Base-by-base conservation (phyloP, 2,329 filamentous ascomycete species). In the Fusarium kyushuense region DNA sequence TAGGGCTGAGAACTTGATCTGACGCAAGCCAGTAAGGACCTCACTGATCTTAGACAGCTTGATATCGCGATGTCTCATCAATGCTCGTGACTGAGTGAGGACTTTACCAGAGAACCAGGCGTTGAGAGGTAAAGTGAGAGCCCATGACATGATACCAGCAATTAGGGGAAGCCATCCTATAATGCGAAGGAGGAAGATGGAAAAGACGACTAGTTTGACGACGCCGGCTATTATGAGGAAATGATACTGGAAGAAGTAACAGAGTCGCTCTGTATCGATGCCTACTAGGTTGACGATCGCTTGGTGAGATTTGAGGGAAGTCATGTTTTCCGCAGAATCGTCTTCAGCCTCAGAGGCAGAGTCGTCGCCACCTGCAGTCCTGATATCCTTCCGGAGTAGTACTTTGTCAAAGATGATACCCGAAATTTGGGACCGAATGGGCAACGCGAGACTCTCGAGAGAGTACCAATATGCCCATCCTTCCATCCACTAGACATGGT, bases 1-100 rank as follows among this genome's bases (percentile, higher is more conserved):
- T 1, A 93, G 77, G 1, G 92, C 92, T 0, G 90, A 90, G 70
- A 94, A 93, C 72, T 94, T 95, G 79, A 95, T 92, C 76, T 95
- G 92, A 1, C 91, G 87, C 59, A 94, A 93, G 7, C 92, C 92
- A 67, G 91, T 86, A 2, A 95, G 80, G 0, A 90, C 90, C 76
- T 95, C 92, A 2, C 90, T 91, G 27, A 95, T 85, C 14, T 93
- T 85, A 0, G 86, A 89, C 78, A 93, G 84, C 76, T 94, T 94
- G 54, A 87, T 82, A 75, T 95, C 92, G 42, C 92, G 84, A 21
- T 89, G 82, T 75, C 90, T 91, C 91, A 94, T 94, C 45, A 94
- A 77, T 45, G 82, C 80, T 58, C 90, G 88, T 72, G 93, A 89
- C 5, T 89, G 85, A 21, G 79, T 81, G 0, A 88, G 81, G 72